A percentile compares a stretch with the other conserved stretches of the same genome.
Evolutionary conservation across 768 basidiomycete genomes (phyloP).

Genomic region (Tylopilus sp.): DNA sequence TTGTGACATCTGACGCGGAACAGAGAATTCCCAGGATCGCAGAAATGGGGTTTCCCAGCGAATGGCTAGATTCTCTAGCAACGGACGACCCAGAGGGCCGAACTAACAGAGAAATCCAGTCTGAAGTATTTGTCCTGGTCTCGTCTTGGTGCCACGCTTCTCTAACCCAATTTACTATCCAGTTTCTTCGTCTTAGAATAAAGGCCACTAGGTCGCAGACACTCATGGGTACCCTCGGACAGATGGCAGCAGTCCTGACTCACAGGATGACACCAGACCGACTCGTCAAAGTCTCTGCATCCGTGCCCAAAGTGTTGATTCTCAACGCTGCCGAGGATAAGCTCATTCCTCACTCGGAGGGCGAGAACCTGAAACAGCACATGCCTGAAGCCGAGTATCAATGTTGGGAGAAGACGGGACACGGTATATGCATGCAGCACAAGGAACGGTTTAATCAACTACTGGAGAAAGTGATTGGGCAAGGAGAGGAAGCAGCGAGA

Average conservation of each 20-base stretch:
- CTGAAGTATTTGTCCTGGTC: constrained; percentile 39
- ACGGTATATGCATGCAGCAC: constrained; percentile 56
- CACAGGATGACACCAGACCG: constrained; percentile 54
- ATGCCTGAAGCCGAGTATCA: constrained; percentile 60
- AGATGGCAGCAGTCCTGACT: constrained; percentile 65
- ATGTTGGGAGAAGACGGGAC: constrained; percentile 60
- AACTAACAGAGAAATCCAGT: constrained; percentile 62
- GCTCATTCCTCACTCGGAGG: constrained; percentile 52
- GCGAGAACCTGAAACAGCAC: constrained; percentile 44
- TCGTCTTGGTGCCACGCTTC: background rate
- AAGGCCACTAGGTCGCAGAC: constrained; percentile 55
- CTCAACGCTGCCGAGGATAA: constrained; percentile 66
- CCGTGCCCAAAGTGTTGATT: constrained; percentile 63
- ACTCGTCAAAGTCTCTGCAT: constrained; percentile 45
- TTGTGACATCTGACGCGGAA: constrained; percentile 37
- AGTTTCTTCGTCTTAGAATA: constrained; percentile 39
- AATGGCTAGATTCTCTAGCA: constrained; percentile 59
- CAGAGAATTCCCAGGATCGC: constrained; percentile 49
- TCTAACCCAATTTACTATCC: background rate
- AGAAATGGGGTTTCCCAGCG: constrained; percentile 54
- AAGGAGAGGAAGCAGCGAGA: constrained; percentile 36
- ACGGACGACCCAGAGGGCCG: constrained; percentile 52
- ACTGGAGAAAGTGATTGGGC: constrained; percentile 53
- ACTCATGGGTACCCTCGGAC: constrained; percentile 63
- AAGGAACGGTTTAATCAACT: constrained; percentile 49